phyloP scores from a whole-genome alignment of 176 grass and related monocot species.

The Aegilops tauschii region DNA sequence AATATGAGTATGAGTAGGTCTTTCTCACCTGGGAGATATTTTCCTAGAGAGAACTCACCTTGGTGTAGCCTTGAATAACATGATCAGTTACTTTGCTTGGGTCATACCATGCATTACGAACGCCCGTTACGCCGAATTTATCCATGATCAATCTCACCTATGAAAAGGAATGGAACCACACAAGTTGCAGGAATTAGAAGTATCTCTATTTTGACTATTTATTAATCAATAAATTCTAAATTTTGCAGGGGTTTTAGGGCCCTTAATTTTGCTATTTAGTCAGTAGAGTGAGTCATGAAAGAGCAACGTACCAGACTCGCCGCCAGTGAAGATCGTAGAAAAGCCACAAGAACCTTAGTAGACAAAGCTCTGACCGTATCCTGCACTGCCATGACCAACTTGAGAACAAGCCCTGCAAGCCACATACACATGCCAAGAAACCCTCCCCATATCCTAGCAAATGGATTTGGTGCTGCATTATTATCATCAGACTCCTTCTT shows the following conservation, averaged over 20 bases:
- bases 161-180: slow-evolving; percentile 2
- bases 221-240: no score
- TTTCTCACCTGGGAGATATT: background rate
- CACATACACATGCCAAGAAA: slow-evolving; percentile 47
- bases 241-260: no score
- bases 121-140: slow-evolving; percentile 68
- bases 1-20: background rate
- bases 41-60: slow-evolving; percentile 46
- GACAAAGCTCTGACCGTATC: slow-evolving; percentile 46
- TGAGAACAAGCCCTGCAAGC: slow-evolving; percentile 30
- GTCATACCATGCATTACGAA: slow-evolving; percentile 84
- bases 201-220: background rate
- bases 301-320: slow-evolving; percentile 51
- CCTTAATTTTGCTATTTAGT: background rate
- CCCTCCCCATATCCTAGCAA: slow-evolving; percentile 45
- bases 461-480: slow-evolving; percentile 24
- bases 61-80: slow-evolving; percentile 84
- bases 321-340: slow-evolving; percentile 63
- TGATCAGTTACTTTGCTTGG: slow-evolving; percentile 78
- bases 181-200: background rate
- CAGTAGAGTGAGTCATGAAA: background rate
- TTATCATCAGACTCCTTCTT: slow-evolving; percentile 17
- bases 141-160: slow-evolving; percentile 84
- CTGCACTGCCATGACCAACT: slow-evolving; percentile 36
- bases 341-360: slow-evolving; percentile 39